Evolutionary conservation across 139 green algal genomes (phyloP), one percentile per base, ranked within the genome.

Genomic region (Closterium sp.): DNA sequence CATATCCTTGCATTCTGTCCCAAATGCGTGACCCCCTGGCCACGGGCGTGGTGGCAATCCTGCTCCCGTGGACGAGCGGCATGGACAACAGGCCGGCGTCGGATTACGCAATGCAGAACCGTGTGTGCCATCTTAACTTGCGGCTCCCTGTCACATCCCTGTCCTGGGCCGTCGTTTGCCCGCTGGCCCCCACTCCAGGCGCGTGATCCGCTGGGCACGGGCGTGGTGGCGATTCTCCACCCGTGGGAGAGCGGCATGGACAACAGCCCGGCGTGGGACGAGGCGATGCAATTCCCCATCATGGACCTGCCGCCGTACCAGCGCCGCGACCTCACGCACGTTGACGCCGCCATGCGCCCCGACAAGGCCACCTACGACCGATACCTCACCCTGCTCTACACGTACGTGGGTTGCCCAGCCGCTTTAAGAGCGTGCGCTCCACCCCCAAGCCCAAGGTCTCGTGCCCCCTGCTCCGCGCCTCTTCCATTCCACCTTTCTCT

Each of bases 241-340:
- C 91, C 91, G 31, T 93, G 91, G 91, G 91, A 93, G 86, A 83
- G 30, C 2, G 91, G 91, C 64, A 91, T 93, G 86, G 91, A 93
- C 64, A 93, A 93, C 86, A 91, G 91, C 36, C 91, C 91, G 8
- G 86, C 86, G 35, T 93, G 91, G 91, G 91, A 93, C 84, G 64
- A 87, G 30, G 30, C 91, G 6, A 93, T 93, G 90, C 34, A 90
- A 28, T 93, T 93, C 81, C 85, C 90, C 35, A 76, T 93, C 25
- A 86, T 43, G 2, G 38, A 85, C 33, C 33, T 93, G 28, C 90
- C 84, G 2, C 84, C 90, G 1, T 93, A 93, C 36, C 19, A 86
- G 86, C 33, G 90, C 28, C 30, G 85, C 23, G 90, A 93, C 84
- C 90, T 93, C 36, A 93, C 36, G 9, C 90, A 93, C 87, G 90